Evolutionary conservation across 257 asterid species (phyloP).

Genomic region (Solanum piurae): DNA sequence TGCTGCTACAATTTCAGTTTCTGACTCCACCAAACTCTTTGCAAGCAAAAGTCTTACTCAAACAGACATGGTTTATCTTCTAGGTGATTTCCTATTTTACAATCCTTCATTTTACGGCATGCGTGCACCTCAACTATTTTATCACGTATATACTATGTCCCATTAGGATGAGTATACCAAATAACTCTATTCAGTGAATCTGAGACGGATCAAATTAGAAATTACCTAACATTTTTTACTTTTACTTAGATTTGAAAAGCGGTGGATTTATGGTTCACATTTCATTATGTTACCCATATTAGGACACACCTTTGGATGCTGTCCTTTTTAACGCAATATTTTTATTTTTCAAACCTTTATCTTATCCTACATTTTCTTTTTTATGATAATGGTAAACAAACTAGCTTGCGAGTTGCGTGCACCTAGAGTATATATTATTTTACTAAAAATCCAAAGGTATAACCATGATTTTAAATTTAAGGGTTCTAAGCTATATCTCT

Average conservation of each 20-base stretch:
- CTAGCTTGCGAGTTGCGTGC: not conserved
- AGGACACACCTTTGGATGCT: not conserved
- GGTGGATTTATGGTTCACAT: not conserved
- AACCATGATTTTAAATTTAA: not conserved
- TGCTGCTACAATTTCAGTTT: constrained; percentile 31
- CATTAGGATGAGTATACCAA: not conserved
- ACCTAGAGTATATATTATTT: not conserved
- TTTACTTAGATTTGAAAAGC: not conserved
- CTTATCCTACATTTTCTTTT: not conserved
- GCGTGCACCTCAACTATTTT: not conserved
- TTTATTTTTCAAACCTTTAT: not conserved
- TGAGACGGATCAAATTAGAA: not conserved
- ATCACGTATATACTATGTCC: not conserved
- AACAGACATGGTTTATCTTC: constrained; percentile 43
- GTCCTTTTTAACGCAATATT: no score
- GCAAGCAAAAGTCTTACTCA: constrained; percentile 23
- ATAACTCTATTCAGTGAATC: no score
- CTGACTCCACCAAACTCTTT: constrained; percentile 21
- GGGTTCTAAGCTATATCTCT: not conserved
- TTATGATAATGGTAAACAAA: not conserved
- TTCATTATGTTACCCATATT: not conserved
- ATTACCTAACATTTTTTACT: no score
- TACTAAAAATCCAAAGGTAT: not conserved
- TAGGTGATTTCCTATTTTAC: constrained; percentile 10
- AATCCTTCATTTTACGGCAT: not conserved